A percentile compares a stretch with the other conserved stretches of the same genome.
These are phyloP conservation scores for Gomphus bonarii DNA, from an alignment of 1,284 basidiomycete species.

Conservation along the genomic window DNA sequence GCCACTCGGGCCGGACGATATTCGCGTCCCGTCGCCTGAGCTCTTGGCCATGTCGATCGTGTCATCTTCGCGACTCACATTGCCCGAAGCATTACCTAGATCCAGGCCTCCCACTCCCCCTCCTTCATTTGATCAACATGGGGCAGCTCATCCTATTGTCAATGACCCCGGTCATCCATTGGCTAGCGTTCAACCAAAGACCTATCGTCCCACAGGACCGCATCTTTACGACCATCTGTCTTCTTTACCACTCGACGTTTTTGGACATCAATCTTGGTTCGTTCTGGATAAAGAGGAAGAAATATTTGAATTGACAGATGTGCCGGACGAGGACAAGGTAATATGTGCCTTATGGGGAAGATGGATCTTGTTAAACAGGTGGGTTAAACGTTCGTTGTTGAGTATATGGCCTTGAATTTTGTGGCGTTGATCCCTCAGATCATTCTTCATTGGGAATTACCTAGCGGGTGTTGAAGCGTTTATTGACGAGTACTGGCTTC, in stretches of 20 bases:
- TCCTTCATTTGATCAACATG: conserved; percentile 29
- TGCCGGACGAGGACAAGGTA: conserved; percentile 63
- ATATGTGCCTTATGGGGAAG: conserved; percentile 65
- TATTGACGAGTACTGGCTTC: conserved; percentile 46
- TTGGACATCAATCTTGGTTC: conserved; percentile 54
- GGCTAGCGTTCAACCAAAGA: conserved; percentile 29
- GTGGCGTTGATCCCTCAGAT: background rate
- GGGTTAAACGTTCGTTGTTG: conserved; percentile 10
- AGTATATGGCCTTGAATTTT: background rate
- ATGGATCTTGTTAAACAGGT: conserved; percentile 62
- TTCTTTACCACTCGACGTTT: conserved; percentile 44
- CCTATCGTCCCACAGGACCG: conserved; percentile 54
- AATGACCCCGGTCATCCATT: conserved; percentile 42
- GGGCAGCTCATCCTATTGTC: conserved; percentile 40
- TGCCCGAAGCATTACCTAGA: conserved; percentile 2
- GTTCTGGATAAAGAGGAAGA: conserved; percentile 63
- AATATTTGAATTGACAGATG: conserved; percentile 54
- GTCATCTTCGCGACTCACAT: background rate
- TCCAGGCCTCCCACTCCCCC: conserved; percentile 23
- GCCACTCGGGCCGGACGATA: background rate
- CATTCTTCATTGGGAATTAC: conserved; percentile 34
- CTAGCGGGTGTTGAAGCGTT: conserved; percentile 40
- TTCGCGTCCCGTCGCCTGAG: background rate
- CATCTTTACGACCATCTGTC: conserved; percentile 53
- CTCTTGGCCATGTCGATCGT: background rate